Evolutionary conservation across 2,329 filamentous ascomycete genomes (phyloP), one percentile per base, ranked within the genome.

Genomic region (Penicillium sp.): DNA sequence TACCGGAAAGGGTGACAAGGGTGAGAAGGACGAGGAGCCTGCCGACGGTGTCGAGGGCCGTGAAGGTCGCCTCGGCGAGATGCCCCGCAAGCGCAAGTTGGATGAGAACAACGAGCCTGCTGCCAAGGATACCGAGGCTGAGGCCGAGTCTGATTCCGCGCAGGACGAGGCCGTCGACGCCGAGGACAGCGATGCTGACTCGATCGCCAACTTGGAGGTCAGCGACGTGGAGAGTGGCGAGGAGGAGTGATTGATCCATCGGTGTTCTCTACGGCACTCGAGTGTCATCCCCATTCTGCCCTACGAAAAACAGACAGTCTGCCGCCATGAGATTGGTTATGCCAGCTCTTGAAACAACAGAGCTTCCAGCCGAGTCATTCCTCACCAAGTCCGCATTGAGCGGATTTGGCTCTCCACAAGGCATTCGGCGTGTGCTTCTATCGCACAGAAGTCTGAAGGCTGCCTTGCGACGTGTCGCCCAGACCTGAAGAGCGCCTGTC

Each of bases 1-100:
- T 47, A 79, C 77, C 10, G 79, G 79, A 7, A 82, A 84, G 33
- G 79, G 77, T 10, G 76, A 76, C 11, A 78, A 72, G 40, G 75
- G 77, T 6, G 78, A 72, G 82, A 79, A 77, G 15, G 76, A 76
- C 11, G 78, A 72, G 39, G 75, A 76, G 7, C 13, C 34, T 31
- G 34, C 15, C 6, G 78, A 72, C 44, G 78, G 77, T 38, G 76
- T 87, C n/a, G 84, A 87, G 60, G 90, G 90, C 5, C 85, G 92
- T 46, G 84, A 89, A 59, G 92, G 92, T 13, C 84, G 86, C 64
- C 79, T 96, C 0, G 92, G 92, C 19, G 91, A 97, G 75, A 96
- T 96, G 87, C 77, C 78, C 58, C 85, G 85, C 41, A 88, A 86
- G 76, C 90, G 95, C 77, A 89, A 93, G 68, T 87, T 87, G 66